These are phyloP conservation scores for Prototheca cutis DNA, from an alignment of 163 green algal genomes.

Conservation along the genomic window DNA sequence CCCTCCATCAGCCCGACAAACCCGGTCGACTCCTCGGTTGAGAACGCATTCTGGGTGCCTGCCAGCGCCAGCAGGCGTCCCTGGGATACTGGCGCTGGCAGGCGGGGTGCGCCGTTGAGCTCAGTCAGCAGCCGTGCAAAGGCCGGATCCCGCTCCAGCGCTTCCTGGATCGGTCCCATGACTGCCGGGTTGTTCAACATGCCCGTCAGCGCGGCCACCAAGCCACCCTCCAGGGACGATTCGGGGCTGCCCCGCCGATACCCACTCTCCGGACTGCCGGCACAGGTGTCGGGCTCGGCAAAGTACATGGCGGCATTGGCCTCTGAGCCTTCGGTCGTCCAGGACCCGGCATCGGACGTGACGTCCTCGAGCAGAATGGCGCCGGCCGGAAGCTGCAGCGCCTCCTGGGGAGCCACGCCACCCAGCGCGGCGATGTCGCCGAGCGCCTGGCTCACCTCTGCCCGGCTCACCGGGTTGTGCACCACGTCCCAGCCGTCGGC, in stretches of 20 bases:
- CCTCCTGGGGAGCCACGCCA: not conserved
- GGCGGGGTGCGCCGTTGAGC: not conserved
- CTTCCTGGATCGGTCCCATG: constrained; percentile 1
- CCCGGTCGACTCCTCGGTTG: not conserved
- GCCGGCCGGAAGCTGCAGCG: not conserved
- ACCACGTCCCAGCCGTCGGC: not conserved
- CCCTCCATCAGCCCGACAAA: not conserved
- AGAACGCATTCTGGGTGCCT: too few relatives aligned
- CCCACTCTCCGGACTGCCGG: not conserved
- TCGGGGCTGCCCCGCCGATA: not conserved
- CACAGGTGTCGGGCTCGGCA: not conserved
- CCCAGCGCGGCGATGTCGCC: not conserved
- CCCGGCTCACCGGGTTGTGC: not conserved
- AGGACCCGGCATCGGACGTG: not conserved
- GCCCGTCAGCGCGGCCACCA: not conserved
- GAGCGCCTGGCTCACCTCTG: not conserved
- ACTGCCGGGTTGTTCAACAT: constrained; percentile 5
- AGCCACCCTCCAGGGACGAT: not conserved
- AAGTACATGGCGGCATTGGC: not conserved
- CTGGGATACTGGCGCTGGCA: too few relatives aligned
- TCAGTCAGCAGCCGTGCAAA: not conserved
- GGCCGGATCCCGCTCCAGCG: not conserved
- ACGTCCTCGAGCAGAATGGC: not conserved
- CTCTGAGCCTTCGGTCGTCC: not conserved
- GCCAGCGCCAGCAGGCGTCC: not conserved